Evolutionary conservation across 495 filamentous ascomycete genomes (phyloP).

Genomic region (Aspergillus homomorphus): DNA sequence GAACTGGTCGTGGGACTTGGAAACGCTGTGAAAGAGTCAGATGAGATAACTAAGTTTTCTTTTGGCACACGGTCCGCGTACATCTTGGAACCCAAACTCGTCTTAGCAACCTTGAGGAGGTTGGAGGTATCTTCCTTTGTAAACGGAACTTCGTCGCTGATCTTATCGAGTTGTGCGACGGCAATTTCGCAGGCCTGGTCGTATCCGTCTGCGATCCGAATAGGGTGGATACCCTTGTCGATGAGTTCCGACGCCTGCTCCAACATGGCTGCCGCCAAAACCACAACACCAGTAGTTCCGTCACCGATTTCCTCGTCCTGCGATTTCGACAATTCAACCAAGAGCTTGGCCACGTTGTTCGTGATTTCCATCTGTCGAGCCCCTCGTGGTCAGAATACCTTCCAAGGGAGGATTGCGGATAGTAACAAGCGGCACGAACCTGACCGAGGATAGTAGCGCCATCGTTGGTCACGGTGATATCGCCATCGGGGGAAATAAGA

Average conservation of each 20-base stretch:
- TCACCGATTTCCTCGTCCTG: conserved; percentile 99
- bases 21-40: conserved; percentile 57
- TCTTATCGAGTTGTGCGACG: conserved; percentile 83
- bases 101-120: conserved; percentile 89
- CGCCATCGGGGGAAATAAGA: conserved; percentile 95
- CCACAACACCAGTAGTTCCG: conserved; percentile 96
- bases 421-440: conserved; percentile 36
- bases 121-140: conserved; percentile 72
- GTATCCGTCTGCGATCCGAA: conserved; percentile 96
- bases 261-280: conserved; percentile 88
- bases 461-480: conserved; percentile 99
- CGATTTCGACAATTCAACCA: conserved; percentile 98
- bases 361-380: conserved; percentile 83
- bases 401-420: not conserved
- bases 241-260: conserved; percentile 98
- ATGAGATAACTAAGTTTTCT: not conserved
- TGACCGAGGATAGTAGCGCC: conserved; percentile 94
- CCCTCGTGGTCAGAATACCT: conserved; percentile 19
- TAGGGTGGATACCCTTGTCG: conserved; percentile 99
- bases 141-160: conserved; percentile 89
- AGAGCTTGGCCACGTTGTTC: conserved; percentile 94
- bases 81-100: conserved; percentile 97
- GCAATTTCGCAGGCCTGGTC: conserved; percentile 97
- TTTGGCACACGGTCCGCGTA: conserved; percentile 22
- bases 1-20: conserved; percentile 97